A percentile compares a stretch with the other conserved stretches of the same genome.
These are phyloP conservation scores for Exobasidium cylindrosporum DNA, from an alignment of 1,284 basidiomycete species.

Conservation along the genomic window DNA sequence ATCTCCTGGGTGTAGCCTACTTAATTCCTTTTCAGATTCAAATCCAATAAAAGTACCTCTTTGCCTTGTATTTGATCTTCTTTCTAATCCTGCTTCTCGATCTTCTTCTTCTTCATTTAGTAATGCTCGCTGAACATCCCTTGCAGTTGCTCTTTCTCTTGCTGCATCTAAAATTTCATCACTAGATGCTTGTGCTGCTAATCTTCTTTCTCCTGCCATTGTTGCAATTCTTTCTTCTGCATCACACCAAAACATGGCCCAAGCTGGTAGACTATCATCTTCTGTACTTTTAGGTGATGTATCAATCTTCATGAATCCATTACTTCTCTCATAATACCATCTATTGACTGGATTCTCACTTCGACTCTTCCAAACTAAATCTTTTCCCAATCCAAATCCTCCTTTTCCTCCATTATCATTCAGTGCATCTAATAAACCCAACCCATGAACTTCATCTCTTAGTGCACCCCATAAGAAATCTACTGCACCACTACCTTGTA, in stretches of 20 bases:
- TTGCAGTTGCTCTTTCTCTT: background rate
- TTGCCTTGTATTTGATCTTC: background rate
- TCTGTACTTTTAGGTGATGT: constrained; percentile 22
- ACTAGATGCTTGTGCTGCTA: constrained; percentile 22
- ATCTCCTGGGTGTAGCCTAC: constrained; percentile 14
- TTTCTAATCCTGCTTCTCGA: background rate
- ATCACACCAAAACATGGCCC: constrained; percentile 98
- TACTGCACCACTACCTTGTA: constrained; percentile 97
- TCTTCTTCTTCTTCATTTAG: background rate
- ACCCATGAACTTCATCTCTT: constrained; percentile 95
- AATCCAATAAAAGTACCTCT: background rate
- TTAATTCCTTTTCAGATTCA: constrained; percentile 1
- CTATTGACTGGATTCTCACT: constrained; percentile 94
- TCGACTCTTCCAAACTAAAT: constrained; percentile 92
- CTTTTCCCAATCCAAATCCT: constrained; percentile 82
- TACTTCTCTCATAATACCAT: constrained; percentile 97
- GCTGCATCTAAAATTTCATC: constrained; percentile 17
- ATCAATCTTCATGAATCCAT: constrained; percentile 76
- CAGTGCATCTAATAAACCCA: constrained; percentile 86
- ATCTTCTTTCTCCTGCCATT: constrained; percentile 38
- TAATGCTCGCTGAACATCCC: background rate
- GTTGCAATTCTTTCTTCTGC: constrained; percentile 69
- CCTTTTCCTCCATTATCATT: constrained; percentile 84
- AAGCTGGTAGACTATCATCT: constrained; percentile 60
- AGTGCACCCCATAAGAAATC: constrained; percentile 99